These are phyloP conservation scores for Torulaspora gathmanii DNA, from an alignment of 805 yeast species.

Conservation along the genomic window DNA sequence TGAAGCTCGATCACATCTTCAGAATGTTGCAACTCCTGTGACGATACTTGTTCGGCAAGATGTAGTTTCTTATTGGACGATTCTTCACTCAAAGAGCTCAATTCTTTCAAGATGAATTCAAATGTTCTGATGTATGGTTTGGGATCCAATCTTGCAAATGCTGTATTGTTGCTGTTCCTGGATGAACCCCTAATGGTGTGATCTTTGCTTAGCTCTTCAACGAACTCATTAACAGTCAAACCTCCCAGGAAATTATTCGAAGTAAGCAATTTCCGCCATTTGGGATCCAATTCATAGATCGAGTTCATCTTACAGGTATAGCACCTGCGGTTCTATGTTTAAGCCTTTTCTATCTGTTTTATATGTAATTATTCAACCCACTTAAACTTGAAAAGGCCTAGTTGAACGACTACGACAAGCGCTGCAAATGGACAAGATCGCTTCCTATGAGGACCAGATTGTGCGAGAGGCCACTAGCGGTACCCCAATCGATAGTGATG, in stretches of 20 bases:
- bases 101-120: slow-evolving; percentile 74
- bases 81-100: slow-evolving; percentile 56
- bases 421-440: slow-evolving; percentile 5
- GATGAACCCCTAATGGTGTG: slow-evolving; percentile 35
- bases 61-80: slow-evolving; percentile 46
- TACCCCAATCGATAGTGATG: slow-evolving; percentile 7
- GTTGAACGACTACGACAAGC: background rate
- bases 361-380: background rate
- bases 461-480: slow-evolving; percentile 2
- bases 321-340: background rate
- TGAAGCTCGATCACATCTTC: slow-evolving; percentile 50
- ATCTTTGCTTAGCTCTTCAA: slow-evolving; percentile 71
- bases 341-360: background rate
- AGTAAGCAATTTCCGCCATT: slow-evolving; percentile 50
- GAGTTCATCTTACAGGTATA: slow-evolving; percentile 35
- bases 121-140: slow-evolving; percentile 92
- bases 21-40: slow-evolving; percentile 62
- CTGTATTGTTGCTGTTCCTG: slow-evolving; percentile 11
- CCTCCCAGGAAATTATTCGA: slow-evolving; percentile 64
- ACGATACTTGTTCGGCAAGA: slow-evolving; percentile 54
- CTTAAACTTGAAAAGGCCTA: background rate
- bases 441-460: slow-evolving; percentile 1
- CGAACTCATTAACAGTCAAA: slow-evolving; percentile 69
- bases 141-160: slow-evolving; percentile 56
- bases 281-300: slow-evolving; percentile 60